phyloP scores from a whole-genome alignment of 805 yeast species.

The Myxozyma nipponensis region DNA sequence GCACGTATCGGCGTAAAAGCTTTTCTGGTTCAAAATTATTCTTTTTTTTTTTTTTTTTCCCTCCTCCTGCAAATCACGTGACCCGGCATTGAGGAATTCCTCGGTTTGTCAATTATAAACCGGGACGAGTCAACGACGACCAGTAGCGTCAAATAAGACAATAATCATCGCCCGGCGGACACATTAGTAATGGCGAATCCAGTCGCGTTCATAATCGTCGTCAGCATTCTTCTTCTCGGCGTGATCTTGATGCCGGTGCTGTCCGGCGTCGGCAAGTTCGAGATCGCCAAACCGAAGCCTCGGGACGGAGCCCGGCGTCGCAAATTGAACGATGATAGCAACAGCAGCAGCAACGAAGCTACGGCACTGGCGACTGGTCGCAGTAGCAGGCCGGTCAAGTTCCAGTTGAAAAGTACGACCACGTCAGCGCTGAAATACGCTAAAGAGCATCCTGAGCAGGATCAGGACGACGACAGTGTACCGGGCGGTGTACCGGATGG shows the following conservation, averaged over 20 bases:
- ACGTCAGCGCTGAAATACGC: constrained; percentile 1
- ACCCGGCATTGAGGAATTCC: too few relatives aligned
- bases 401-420: constrained; percentile 4
- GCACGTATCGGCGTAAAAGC: not conserved
- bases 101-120: not conserved
- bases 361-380: not conserved
- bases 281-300: constrained; percentile 1
- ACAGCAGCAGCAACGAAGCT: not conserved
- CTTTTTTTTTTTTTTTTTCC: too few relatives aligned
- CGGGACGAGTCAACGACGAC: not conserved
- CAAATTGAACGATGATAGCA: not conserved
- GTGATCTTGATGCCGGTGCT: constrained; percentile 15
- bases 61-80: too few relatives aligned
- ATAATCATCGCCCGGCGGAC: too few relatives aligned
- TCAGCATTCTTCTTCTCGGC: constrained; percentile 4
- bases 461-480: not conserved
- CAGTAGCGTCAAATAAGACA: too few relatives aligned
- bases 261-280: constrained; percentile 16
- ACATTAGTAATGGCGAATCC: constrained; percentile 8
- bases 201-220: constrained; percentile 4
- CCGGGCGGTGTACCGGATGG: not conserved
- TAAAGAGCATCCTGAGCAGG: constrained; percentile 1
- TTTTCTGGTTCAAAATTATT: not conserved
- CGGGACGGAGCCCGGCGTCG: not conserved
- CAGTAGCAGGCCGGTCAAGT: constrained; percentile 1